A percentile compares a stretch with the other conserved stretches of the same genome.
Evolutionary conservation across 306 rosid genomes (phyloP).

Genomic region (Ammopiptanthus mongolicus): DNA sequence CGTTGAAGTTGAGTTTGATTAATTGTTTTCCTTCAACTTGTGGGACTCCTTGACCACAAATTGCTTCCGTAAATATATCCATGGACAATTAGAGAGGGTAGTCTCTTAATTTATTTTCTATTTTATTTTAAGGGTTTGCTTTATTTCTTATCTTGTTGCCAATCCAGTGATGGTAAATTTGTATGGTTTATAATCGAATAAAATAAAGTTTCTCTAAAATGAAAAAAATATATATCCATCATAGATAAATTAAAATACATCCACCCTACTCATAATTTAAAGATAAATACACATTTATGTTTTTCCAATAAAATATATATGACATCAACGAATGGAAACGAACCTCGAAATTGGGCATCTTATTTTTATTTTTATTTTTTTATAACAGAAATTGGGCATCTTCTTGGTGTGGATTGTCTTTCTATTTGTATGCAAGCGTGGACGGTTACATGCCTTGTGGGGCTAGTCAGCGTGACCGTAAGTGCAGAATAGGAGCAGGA

Average conservation of each 20-base stretch:
- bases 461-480: not conserved
- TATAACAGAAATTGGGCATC: no score
- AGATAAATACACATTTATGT: no score
- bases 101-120: not conserved
- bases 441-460: not conserved
- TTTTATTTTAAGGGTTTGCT: not conserved
- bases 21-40: not conserved
- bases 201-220: no score
- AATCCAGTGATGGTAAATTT: constrained; percentile 19
- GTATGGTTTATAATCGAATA: no score
- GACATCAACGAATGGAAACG: constrained; percentile 11
- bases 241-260: no score
- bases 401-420: constrained; percentile 18
- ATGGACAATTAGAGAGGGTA: not conserved
- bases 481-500: not conserved
- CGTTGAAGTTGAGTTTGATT: not conserved
- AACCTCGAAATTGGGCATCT: constrained; percentile 36
- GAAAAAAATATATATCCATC: no score
- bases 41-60: not conserved
- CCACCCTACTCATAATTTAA: no score
- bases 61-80: constrained; percentile 16
- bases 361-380: no score
- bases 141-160: not conserved
- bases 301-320: no score
- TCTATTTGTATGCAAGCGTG: not conserved